Percentiles rank a stretch among this genome's conserved stretches.
phyloP scores from a whole-genome alignment of 768 basidiomycete genomes.

The Naganishia vaughanmartiniae region DNA sequence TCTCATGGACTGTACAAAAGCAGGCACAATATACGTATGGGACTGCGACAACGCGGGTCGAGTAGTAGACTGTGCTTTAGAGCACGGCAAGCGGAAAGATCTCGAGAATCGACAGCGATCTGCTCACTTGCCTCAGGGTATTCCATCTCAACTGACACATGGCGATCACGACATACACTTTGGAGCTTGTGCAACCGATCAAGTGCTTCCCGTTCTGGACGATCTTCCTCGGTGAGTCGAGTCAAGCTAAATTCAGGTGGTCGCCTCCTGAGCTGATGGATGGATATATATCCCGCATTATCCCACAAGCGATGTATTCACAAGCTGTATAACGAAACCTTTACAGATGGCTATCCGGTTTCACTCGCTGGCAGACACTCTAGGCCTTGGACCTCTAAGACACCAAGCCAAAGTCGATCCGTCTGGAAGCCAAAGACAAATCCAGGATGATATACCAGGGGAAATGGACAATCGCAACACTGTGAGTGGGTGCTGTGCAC shows the following conservation, averaged over 20 bases:
- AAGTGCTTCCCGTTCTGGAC: slow-evolving; percentile 23
- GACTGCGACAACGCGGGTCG: slow-evolving; percentile 33
- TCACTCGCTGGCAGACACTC: slow-evolving; percentile 20
- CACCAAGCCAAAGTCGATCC: slow-evolving; percentile 3
- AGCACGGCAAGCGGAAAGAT: slow-evolving; percentile 29
- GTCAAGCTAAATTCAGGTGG: neutral
- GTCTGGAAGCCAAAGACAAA: neutral
- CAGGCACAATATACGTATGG: slow-evolving; percentile 32
- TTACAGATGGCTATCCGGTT: slow-evolving; percentile 30
- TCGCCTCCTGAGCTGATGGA: neutral
- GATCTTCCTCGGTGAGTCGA: slow-evolving; percentile 29
- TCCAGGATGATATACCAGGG: slow-evolving; percentile 21
- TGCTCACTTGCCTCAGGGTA: slow-evolving; percentile 10
- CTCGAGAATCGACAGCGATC: slow-evolving; percentile 6
- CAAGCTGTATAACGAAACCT: slow-evolving; percentile 27
- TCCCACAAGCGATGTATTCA: slow-evolving; percentile 30
- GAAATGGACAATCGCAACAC: slow-evolving; percentile 28
- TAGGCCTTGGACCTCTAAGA: slow-evolving; percentile 5
- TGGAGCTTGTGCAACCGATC: slow-evolving; percentile 22
- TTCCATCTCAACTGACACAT: slow-evolving; percentile 11
- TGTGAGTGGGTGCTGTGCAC: neutral
- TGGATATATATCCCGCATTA: neutral
- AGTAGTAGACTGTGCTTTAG: slow-evolving; percentile 25
- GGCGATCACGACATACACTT: slow-evolving; percentile 27
- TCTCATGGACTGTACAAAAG: slow-evolving; percentile 25